phyloP scores from a whole-genome alignment of 2,329 filamentous ascomycete species.

The Lithohypha guttulata region DNA sequence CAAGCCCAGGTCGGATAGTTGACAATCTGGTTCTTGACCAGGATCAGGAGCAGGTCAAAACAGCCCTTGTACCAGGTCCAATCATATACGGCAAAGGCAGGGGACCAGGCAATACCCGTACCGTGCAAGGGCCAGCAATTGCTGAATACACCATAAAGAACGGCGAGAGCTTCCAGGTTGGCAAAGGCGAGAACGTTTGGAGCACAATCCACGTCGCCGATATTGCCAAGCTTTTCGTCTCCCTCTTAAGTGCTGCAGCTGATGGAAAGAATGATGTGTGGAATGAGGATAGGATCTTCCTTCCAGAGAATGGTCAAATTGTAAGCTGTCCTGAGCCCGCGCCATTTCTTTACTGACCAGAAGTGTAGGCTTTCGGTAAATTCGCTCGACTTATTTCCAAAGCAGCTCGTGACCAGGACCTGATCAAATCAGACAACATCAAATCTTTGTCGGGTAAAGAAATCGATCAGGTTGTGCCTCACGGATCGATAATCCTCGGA shows the following conservation, averaged over 20 bases:
- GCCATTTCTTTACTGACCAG: conserved; percentile 9
- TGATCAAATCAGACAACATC: conserved; percentile 18
- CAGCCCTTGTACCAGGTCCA: conserved; percentile 40
- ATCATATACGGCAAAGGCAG: conserved; percentile 43
- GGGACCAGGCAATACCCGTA: conserved; percentile 40
- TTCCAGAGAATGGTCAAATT: conserved; percentile 22
- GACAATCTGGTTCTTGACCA: conserved; percentile 31
- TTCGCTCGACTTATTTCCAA: conserved; percentile 21
- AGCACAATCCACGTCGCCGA: conserved; percentile 42
- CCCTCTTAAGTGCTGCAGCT: conserved; percentile 37
- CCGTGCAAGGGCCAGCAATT: conserved; percentile 40
- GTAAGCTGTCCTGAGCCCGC: conserved; percentile 21
- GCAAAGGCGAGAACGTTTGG: conserved; percentile 40
- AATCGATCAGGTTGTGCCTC: conserved; percentile 20
- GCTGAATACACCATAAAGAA: conserved; percentile 32
- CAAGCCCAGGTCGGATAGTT: conserved; percentile 23
- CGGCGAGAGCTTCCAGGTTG: conserved; percentile 37
- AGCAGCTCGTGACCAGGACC: conserved; percentile 17
- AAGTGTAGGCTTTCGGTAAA: conserved; percentile 20
- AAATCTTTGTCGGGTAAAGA: conserved; percentile 20
- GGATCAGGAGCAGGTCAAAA: conserved; percentile 28
- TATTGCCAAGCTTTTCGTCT: conserved; percentile 35
- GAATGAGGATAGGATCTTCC: conserved; percentile 32
- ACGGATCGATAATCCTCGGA: conserved; percentile 24
- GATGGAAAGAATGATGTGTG: conserved; percentile 24